Conservation (phyloP, 2,329 filamentous ascomycete species). For the Chrysoporthe austroafricana region DNA sequence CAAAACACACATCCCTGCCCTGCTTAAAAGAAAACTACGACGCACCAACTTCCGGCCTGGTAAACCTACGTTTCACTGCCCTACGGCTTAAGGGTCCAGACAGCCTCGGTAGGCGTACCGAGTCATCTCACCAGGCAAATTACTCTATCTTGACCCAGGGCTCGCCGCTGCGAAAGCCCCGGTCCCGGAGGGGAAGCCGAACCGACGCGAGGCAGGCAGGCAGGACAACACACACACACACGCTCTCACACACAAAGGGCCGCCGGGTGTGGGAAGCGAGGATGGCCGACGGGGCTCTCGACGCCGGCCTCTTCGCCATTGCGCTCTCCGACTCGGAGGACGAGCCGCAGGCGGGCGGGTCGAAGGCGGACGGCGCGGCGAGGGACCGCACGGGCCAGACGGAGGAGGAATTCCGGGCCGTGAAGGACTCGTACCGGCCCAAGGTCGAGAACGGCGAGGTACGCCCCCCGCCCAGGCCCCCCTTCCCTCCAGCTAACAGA, state of each 20-base stretch:
- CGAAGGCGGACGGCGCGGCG: slow-evolving; percentile 21
- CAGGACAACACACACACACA: no score
- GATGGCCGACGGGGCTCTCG: slow-evolving; percentile 41
- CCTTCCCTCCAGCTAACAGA: background rate
- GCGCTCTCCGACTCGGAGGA: slow-evolving; percentile 45
- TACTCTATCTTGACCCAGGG: no score
- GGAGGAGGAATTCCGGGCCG: slow-evolving; percentile 52
- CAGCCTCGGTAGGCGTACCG: no score
- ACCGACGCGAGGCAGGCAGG: no score
- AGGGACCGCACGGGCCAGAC: slow-evolving; percentile 45
- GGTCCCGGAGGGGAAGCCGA: no score
- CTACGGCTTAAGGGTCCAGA: background rate
- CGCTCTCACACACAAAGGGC: no score
- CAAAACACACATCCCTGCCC: slow-evolving; percentile 20
- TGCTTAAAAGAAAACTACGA: slow-evolving; percentile 19
- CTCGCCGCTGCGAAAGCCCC: no score
- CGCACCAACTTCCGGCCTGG: no score
- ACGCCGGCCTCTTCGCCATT: slow-evolving; percentile 46
- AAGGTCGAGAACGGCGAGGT: slow-evolving; percentile 62
- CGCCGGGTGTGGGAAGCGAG: background rate
- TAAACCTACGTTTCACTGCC: slow-evolving; percentile 28
- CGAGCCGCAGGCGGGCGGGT: slow-evolving; percentile 17
- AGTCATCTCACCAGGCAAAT: no score
- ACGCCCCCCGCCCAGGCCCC: slow-evolving; percentile 28
- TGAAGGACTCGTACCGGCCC: slow-evolving; percentile 49